Conservation (phyloP, 192 early-diverging fungal species). For the Globomyces pollinis-pini region DNA sequence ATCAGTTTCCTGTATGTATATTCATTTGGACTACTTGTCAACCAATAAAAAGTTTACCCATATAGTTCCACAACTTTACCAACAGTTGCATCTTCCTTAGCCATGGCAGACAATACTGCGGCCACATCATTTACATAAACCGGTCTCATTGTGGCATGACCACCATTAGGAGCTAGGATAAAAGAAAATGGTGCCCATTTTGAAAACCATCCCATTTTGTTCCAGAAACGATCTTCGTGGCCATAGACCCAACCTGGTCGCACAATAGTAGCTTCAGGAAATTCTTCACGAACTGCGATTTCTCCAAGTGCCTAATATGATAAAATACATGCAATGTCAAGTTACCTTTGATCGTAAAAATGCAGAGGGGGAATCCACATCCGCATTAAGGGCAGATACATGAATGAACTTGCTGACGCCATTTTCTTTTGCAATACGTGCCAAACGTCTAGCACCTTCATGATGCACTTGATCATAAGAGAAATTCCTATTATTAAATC, state of each 20-base stretch:
- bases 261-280: conserved; percentile 91
- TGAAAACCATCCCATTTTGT: conserved; percentile 64
- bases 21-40: conserved; percentile 47
- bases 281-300: conserved; percentile 75
- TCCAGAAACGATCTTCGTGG: conserved; percentile 87
- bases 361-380: conserved; percentile 61
- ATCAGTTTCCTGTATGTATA: conserved; percentile 67
- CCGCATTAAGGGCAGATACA: conserved; percentile 78
- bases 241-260: conserved; percentile 85
- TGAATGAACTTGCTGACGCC: conserved; percentile 84
- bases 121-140: conserved; percentile 83
- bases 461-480: conserved; percentile 76
- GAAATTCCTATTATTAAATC: conserved; percentile 68
- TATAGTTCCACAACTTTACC: conserved; percentile 89
- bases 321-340: background rate
- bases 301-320: conserved; percentile 74
- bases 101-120: conserved; percentile 65
- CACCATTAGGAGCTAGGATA: conserved; percentile 60
- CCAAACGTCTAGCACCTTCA: conserved; percentile 72
- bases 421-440: conserved; percentile 65
- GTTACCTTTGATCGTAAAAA: conserved; percentile 83
- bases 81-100: conserved; percentile 60
- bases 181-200: conserved; percentile 21
- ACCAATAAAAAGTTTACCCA: conserved; percentile 55
- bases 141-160: conserved; percentile 61